Percentiles rank a stretch among this genome's conserved stretches.
Evolutionary conservation across 805 yeast genomes (phyloP).

Genomic region (Monosporozyma yasuniensis): DNA sequence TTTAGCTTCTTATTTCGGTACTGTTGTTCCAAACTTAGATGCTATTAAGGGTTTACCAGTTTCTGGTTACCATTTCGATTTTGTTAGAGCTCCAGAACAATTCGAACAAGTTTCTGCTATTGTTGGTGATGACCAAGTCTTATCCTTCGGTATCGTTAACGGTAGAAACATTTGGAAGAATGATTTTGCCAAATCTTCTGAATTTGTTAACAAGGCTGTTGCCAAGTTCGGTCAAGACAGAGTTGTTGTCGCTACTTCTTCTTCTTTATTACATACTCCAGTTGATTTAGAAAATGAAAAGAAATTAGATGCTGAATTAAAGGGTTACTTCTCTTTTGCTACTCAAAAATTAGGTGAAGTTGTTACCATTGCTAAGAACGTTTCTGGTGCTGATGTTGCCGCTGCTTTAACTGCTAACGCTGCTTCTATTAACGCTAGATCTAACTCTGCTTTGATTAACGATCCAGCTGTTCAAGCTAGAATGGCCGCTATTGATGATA

Average conservation of each 20-base stretch:
- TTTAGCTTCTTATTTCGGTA: constrained; percentile 94
- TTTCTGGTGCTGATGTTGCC: constrained; percentile 72
- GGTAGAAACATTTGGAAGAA: constrained; percentile 99
- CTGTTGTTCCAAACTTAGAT: constrained; percentile 89
- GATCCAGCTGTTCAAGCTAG: constrained; percentile 85
- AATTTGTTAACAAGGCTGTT: constrained; percentile 71
- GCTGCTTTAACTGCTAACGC: constrained; percentile 79
- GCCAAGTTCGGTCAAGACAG: constrained; percentile 77
- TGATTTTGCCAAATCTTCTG: constrained; percentile 81
- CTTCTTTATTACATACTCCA: constrained; percentile 96
- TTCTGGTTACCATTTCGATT: constrained; percentile 93
- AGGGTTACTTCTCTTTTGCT: constrained; percentile 98
- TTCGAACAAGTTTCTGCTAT: constrained; percentile 69
- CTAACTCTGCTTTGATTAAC: constrained; percentile 81
- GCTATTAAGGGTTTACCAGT: constrained; percentile 89
- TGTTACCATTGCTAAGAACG: constrained; percentile 81
- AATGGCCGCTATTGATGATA: constrained; percentile 66
- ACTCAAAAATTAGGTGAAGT: constrained; percentile 92
- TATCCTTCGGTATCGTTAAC: constrained; percentile 95
- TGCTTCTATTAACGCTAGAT: constrained; percentile 75
- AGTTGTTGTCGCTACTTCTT: constrained; percentile 87
- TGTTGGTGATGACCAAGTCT: constrained; percentile 59
- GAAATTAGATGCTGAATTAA: constrained; percentile 83
- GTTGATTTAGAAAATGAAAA: constrained; percentile 89
- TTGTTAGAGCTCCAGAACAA: constrained; percentile 94